Evolutionary conservation across 495 filamentous ascomycete species (phyloP), one percentile per base, ranked within the genome.

Genomic region (Penicillium antarcticum): DNA sequence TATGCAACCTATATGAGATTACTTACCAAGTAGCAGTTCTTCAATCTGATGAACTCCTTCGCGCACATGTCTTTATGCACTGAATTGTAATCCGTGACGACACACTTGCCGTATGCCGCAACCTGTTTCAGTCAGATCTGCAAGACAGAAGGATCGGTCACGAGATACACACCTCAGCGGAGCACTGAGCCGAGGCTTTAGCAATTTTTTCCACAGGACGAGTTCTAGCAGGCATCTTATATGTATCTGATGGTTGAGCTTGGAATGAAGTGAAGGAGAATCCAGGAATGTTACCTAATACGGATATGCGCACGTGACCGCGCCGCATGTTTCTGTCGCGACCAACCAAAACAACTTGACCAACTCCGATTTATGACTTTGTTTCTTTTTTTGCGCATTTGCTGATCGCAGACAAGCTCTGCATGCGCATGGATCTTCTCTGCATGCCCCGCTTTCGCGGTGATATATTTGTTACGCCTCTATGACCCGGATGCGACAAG

Each of bases 171-270:
- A 95, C 94, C 80, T 97, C 88, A 17, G 76, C 66, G 11, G 89
- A 83, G 74, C 94, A 99, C 67, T 90, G 87, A 2, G 85, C 87
- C 9, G 86, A 86, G 2, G 91, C 88, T 44, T 84, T 77, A 1
- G 91, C 92, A 59, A 99, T 87, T 55, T 86, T 91, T 62, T 96
- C 88, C 58, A 99, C 91, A 7, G 92, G 94, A 34, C 94, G 65
- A 35, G 63, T 70, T 55, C 56, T 65, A 17, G 58, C 54, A 16
- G 68, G 64, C 70, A 75, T 77, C 34, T 54, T 60, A 32, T 24
- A 14, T 17, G 35, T 26, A n/a, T 31, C 31, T 39, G n/a, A 14
- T 5, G 23, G 19, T 26, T 45, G 41, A 52, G 42, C 26, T 10
- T 29, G 8, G 35, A 42, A 45, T 16, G 2, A 38, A 39, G 5